Conservation (phyloP, 371 early-diverging fungal genomes). For the Sporodiniella umbellata region DNA sequence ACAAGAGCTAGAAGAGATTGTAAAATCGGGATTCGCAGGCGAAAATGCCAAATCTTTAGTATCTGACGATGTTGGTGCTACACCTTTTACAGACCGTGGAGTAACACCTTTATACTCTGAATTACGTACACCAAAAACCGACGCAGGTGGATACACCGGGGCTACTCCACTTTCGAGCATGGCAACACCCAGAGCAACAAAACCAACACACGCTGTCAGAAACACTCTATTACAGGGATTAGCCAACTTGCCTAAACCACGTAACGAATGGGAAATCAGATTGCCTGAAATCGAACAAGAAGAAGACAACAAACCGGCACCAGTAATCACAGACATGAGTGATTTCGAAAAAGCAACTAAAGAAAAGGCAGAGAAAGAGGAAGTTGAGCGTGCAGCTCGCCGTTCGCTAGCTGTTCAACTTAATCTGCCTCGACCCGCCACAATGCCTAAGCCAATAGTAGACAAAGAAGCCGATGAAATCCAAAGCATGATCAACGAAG, state of each 20-base stretch:
- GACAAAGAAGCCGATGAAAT: conserved; percentile 7
- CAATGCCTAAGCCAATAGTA: conserved; percentile 13
- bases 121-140: conserved; percentile 2
- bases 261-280: conserved; percentile 92
- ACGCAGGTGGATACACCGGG: conserved; percentile 25
- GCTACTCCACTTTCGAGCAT: conserved; percentile 62
- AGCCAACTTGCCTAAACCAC: conserved; percentile 79
- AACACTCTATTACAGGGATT: conserved; percentile 53
- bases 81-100: conserved; percentile 22
- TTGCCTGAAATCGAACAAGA: conserved; percentile 68
- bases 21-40: conserved; percentile 85
- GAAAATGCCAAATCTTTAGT: conserved; percentile 75
- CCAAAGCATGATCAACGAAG: conserved; percentile 55
- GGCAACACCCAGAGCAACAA: conserved; percentile 43
- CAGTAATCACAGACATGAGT: conserved; percentile 57
- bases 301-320: conserved; percentile 24
- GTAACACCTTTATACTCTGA: background rate
- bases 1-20: conserved; percentile 86
- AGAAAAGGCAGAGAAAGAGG: conserved; percentile 34
- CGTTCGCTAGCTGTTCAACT: conserved; percentile 77
- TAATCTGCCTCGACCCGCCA: conserved; percentile 75
- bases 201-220: conserved; percentile 44
- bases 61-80: conserved; percentile 59
- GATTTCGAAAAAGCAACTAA: conserved; percentile 63
- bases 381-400: conserved; percentile 48